These are phyloP conservation scores for Inga laurina DNA, from an alignment of 306 rosid species.

Conservation along the genomic window DNA sequence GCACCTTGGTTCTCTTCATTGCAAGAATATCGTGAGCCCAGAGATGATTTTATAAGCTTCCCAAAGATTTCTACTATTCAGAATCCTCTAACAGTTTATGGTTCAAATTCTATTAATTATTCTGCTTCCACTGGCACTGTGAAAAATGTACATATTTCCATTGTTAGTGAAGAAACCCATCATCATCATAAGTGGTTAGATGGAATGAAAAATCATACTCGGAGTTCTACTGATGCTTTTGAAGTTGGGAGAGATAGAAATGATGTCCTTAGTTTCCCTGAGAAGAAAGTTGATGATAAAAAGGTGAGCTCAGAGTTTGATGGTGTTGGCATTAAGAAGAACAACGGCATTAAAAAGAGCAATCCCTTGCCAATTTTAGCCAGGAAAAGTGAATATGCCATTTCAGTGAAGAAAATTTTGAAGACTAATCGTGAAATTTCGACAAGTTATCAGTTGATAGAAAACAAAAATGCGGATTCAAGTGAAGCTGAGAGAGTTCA, in stretches of 20 bases:
- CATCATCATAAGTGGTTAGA: not conserved
- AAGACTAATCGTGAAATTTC: constrained; percentile 35
- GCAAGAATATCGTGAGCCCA: constrained; percentile 33
- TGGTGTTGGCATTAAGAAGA: constrained; percentile 32
- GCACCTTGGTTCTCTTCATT: constrained; percentile 60
- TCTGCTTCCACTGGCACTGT: constrained; percentile 35
- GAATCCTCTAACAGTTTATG: constrained; percentile 50
- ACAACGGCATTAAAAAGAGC: constrained; percentile 30
- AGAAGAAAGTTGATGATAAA: constrained; percentile 24
- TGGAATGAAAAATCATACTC: not conserved
- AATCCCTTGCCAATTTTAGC: constrained; percentile 31
- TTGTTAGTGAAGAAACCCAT: not conserved
- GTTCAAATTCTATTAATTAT: constrained; percentile 38
- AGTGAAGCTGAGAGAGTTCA: constrained; percentile 37
- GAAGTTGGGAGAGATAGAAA: not conserved
- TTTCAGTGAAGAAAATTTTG: constrained; percentile 40
- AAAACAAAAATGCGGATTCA: constrained; percentile 20
- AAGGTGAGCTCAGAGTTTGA: constrained; percentile 30
- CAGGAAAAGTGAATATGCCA: constrained; percentile 32
- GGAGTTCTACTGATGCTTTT: not conserved
- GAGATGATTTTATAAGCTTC: constrained; percentile 19
- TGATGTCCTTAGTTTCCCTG: not conserved
- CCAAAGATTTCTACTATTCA: constrained; percentile 47
- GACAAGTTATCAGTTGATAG: constrained; percentile 31
- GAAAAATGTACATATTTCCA: constrained; percentile 24